A percentile compares a stretch with the other conserved stretches of the same genome.
Conservation (phyloP, 805 yeast genomes). For the Lachancea thermotolerans region DNA sequence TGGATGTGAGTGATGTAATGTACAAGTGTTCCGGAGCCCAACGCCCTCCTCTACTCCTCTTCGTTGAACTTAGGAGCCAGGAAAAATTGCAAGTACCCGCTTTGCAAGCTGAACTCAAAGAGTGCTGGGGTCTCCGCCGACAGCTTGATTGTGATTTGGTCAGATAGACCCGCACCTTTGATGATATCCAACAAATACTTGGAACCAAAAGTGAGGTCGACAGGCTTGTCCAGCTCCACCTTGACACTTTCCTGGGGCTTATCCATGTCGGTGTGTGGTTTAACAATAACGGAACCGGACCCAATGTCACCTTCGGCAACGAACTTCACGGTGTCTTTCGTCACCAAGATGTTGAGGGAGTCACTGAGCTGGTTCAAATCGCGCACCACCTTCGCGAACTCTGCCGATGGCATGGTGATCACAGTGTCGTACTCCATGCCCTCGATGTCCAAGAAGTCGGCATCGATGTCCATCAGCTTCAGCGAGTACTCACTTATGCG, state of each 20-base stretch:
- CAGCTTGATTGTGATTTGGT: slow-evolving; percentile 73
- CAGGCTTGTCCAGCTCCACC: slow-evolving; percentile 79
- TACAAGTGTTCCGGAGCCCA: slow-evolving; percentile 1
- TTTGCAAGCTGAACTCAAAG: slow-evolving; percentile 77
- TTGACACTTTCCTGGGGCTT: slow-evolving; percentile 67
- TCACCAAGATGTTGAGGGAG: slow-evolving; percentile 75
- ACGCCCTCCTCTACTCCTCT: slow-evolving; percentile 45
- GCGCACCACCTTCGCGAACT: slow-evolving; percentile 82
- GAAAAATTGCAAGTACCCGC: slow-evolving; percentile 92
- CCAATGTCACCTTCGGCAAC: slow-evolving; percentile 89
- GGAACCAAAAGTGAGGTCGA: slow-evolving; percentile 82
- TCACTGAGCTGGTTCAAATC: slow-evolving; percentile 85
- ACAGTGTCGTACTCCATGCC: slow-evolving; percentile 88
- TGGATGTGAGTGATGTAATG: slow-evolving; percentile 3
- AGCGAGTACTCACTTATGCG: slow-evolving; percentile 86
- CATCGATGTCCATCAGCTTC: slow-evolving; percentile 93
- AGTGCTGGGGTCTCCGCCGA: slow-evolving; percentile 90
- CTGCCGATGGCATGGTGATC: slow-evolving; percentile 79
- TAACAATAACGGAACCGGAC: slow-evolving; percentile 75
- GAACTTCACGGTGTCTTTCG: slow-evolving; percentile 88
- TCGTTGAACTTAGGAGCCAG: slow-evolving; percentile 97
- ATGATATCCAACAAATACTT: slow-evolving; percentile 87
- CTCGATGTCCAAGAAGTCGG: slow-evolving; percentile 88
- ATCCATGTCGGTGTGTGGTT: slow-evolving; percentile 78
- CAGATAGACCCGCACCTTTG: slow-evolving; percentile 77